Percentiles rank a stretch among this genome's conserved stretches.
Evolutionary conservation across 768 basidiomycete genomes (phyloP).

Genomic region (Epithele typhae): DNA sequence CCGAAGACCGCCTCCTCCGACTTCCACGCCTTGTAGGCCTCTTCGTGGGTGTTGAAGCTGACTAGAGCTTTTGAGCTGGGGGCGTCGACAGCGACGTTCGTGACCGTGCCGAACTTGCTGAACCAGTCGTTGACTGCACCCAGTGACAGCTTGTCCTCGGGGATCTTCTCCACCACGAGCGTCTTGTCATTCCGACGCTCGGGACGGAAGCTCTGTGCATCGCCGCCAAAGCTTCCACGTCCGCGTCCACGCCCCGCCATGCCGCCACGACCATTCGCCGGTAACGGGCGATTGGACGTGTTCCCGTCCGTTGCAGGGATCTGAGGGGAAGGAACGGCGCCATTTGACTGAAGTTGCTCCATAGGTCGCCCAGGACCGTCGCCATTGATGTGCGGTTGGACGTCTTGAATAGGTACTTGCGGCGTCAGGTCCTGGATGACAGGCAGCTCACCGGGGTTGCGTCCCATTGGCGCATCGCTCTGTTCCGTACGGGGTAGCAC

Average conservation of each 20-base stretch:
- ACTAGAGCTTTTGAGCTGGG: slow-evolving; percentile 75
- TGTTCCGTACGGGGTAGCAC: slow-evolving; percentile 56
- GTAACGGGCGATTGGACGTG: slow-evolving; percentile 23
- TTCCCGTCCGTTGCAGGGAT: slow-evolving; percentile 24
- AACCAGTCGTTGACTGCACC: slow-evolving; percentile 85
- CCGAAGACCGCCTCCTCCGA: slow-evolving; percentile 92
- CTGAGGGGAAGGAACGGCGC: slow-evolving; percentile 4
- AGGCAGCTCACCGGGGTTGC: slow-evolving; percentile 66
- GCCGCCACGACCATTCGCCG: slow-evolving; percentile 33
- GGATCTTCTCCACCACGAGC: slow-evolving; percentile 92
- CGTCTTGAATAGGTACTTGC: slow-evolving; percentile 32
- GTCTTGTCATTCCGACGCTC: slow-evolving; percentile 72
- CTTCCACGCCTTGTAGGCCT: slow-evolving; percentile 88
- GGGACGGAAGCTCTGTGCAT: slow-evolving; percentile 61
- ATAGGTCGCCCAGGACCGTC: neutral
- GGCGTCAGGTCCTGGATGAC: slow-evolving; percentile 85
- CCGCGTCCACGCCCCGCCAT: slow-evolving; percentile 33
- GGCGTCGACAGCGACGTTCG: slow-evolving; percentile 86
- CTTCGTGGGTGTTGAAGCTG: slow-evolving; percentile 77
- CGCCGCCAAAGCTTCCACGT: slow-evolving; percentile 58
- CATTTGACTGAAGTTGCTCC: slow-evolving; percentile 1
- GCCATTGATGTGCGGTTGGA: slow-evolving; percentile 19
- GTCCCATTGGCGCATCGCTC: slow-evolving; percentile 32
- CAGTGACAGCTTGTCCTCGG: slow-evolving; percentile 73
- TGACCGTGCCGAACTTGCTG: slow-evolving; percentile 87